Conservation (phyloP, 2,329 filamentous ascomycete species). For the Cytospora paraplurivora region DNA sequence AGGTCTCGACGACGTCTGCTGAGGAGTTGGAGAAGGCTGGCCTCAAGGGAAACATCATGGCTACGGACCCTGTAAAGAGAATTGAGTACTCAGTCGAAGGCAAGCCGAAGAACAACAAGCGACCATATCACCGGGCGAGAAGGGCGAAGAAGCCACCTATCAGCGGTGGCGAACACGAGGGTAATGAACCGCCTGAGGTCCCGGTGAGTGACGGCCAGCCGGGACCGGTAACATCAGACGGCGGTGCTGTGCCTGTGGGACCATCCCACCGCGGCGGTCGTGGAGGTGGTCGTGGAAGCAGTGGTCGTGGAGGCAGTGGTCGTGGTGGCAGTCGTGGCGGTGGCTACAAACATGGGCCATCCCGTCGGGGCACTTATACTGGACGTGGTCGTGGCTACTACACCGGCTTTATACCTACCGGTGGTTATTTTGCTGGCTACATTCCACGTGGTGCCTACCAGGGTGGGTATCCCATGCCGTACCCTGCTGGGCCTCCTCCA, state of each 20-base stretch:
- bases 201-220: background rate
- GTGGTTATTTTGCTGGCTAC: constrained; percentile 12
- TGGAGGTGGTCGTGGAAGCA: background rate
- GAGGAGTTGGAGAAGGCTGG: constrained; percentile 60
- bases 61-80: constrained; percentile 64
- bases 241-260: background rate
- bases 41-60: constrained; percentile 63
- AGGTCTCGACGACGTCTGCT: constrained; percentile 65
- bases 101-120: constrained; percentile 44
- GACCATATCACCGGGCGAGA: constrained; percentile 38
- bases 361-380: constrained; percentile 17
- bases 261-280: constrained; percentile 11
- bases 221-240: constrained; percentile 7
- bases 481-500: constrained; percentile 18
- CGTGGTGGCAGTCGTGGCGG: constrained; percentile 1
- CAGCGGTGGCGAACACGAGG: constrained; percentile 26
- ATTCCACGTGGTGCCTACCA: constrained; percentile 3
- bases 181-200: background rate
- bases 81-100: constrained; percentile 65
- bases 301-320: constrained; percentile 3
- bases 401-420: background rate
- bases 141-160: constrained; percentile 16
- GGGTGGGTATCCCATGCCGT: constrained; percentile 8
- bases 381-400: constrained; percentile 21
- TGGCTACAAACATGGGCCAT: constrained; percentile 1